phyloP scores from a whole-genome alignment of 768 basidiomycete genomes.

The Tylopilus felleus region DNA sequence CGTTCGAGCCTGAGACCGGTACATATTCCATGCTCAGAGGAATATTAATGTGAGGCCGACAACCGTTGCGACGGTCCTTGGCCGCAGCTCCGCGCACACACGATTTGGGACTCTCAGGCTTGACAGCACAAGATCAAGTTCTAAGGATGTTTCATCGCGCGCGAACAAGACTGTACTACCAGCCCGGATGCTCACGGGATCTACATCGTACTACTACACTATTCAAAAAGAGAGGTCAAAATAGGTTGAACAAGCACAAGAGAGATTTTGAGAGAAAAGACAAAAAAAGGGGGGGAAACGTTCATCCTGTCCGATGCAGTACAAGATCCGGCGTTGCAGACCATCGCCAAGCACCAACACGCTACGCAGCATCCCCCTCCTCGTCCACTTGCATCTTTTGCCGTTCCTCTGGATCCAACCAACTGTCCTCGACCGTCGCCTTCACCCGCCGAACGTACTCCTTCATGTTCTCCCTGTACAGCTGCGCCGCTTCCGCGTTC shows the following conservation, averaged over 20 bases:
- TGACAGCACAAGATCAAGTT: no score
- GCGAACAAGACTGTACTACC: neutral
- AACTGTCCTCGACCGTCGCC: constrained; percentile 90
- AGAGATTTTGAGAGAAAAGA: no score
- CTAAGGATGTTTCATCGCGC: neutral
- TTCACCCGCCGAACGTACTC: constrained; percentile 94
- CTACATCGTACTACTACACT: neutral
- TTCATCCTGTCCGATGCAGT: constrained; percentile 3
- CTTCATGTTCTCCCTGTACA: constrained; percentile 98
- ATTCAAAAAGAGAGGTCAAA: neutral
- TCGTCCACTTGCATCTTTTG: constrained; percentile 52
- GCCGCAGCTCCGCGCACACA: no score
- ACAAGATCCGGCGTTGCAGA: neutral
- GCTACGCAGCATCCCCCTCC: constrained; percentile 12
- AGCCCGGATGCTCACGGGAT: neutral
- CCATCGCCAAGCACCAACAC: neutral
- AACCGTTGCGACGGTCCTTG: no score
- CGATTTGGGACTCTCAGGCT: no score
- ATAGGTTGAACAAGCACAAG: constrained; percentile 1
- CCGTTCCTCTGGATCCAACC: constrained; percentile 76
- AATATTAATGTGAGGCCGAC: no score
- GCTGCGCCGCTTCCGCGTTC: constrained; percentile 95
- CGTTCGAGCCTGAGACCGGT: no score
- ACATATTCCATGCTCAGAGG: no score
- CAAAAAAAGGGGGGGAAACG: neutral